These are phyloP conservation scores for Medicago lupulina DNA, from an alignment of 306 rosid species.

Conservation along the genomic window DNA sequence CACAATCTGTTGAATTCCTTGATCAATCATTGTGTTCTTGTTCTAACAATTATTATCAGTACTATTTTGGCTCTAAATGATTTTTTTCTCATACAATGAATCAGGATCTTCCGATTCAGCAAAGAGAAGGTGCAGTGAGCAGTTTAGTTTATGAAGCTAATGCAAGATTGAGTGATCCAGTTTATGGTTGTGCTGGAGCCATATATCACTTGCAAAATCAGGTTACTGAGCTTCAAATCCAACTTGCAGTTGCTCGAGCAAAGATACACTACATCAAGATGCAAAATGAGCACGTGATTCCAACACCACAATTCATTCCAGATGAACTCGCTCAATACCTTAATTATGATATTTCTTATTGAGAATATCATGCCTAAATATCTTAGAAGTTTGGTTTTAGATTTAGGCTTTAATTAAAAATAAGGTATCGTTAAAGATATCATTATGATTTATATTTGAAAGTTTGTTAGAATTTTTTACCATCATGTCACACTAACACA, in stretches of 20 bases:
- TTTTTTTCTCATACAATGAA: no score
- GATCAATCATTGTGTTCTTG: neutral
- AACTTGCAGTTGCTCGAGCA: constrained; percentile 88
- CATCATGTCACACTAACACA: no score
- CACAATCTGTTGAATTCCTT: neutral
- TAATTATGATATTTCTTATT: constrained; percentile 53
- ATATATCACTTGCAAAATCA: constrained; percentile 80
- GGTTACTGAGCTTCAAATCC: constrained; percentile 90
- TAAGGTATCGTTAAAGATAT: no score
- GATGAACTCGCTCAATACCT: constrained; percentile 58
- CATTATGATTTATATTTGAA: no score
- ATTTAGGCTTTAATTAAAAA: no score
- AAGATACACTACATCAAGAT: constrained; percentile 85
- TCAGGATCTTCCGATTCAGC: constrained; percentile 81
- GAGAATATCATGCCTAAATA: no score
- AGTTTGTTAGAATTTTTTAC: no score
- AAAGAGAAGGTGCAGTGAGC: constrained; percentile 92
- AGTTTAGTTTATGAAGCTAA: constrained; percentile 91
- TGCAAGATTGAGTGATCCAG: constrained; percentile 88
- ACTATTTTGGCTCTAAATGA: constrained; percentile 10
- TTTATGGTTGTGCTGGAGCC: constrained; percentile 90
- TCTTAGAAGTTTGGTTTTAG: no score
- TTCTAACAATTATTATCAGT: no score
- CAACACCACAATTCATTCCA: constrained; percentile 41
- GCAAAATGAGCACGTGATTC: constrained; percentile 64